A percentile compares a stretch with the other conserved stretches of the same genome.
Evolutionary conservation across 257 asterid species (phyloP).

Genomic region (Fraxinus pennsylvanica): DNA sequence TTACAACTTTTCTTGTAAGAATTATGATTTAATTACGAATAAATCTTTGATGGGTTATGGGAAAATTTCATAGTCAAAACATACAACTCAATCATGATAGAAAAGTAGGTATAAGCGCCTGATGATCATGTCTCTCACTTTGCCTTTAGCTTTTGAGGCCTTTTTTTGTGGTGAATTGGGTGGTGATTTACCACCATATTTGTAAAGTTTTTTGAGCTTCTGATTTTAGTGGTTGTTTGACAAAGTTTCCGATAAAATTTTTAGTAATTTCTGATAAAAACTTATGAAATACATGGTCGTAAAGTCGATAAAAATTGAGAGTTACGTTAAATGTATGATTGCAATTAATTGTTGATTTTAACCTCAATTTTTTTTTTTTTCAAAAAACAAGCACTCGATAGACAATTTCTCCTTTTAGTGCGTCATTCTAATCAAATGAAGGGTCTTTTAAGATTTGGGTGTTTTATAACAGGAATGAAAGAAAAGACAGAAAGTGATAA

Average conservation of each 20-base stretch:
- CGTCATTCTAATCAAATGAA: constrained; percentile 30
- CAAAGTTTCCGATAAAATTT: too few relatives aligned
- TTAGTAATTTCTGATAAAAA: too few relatives aligned
- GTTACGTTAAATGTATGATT: too few relatives aligned
- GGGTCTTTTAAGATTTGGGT: constrained; percentile 58
- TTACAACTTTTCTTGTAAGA: constrained; percentile 36
- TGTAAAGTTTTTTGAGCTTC: constrained; percentile 30
- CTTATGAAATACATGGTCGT: too few relatives aligned
- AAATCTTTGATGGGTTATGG: neutral
- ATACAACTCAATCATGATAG: constrained; percentile 41
- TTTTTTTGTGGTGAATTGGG: constrained; percentile 20
- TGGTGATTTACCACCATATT: constrained; percentile 27
- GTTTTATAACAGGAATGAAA: constrained; percentile 58
- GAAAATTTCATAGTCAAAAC: constrained; percentile 4
- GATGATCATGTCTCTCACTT: constrained; percentile 37
- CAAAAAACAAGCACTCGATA: neutral
- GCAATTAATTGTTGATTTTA: too few relatives aligned
- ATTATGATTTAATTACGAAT: constrained; percentile 21
- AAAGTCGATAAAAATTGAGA: too few relatives aligned
- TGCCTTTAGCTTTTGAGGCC: constrained; percentile 34
- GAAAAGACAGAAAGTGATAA: constrained; percentile 61
- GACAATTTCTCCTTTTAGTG: constrained; percentile 33
- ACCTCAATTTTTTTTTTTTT: too few relatives aligned
- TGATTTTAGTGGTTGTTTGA: neutral
- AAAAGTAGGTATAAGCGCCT: constrained; percentile 35